Base-by-base conservation (phyloP, 768 basidiomycete genomes). In the Coprinellus micaceus region DNA sequence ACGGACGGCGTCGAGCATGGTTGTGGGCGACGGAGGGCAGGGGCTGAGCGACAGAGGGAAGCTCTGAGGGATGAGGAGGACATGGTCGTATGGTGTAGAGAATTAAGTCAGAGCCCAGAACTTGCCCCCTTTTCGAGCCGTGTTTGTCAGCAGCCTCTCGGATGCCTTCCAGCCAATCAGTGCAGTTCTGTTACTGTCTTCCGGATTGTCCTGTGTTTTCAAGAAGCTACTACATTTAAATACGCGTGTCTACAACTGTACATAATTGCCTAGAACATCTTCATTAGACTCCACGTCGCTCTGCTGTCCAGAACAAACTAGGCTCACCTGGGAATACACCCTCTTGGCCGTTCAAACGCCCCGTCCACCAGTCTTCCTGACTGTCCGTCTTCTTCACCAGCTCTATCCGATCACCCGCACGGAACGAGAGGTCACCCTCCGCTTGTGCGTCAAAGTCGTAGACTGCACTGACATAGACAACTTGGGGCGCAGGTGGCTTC, bases 361-460 rank as follows among this genome's bases (percentile, higher is more conserved):
- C 95, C 25, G 94, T 97, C 96, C 96, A 98, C 95, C 95, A 98
- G 67, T 98, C 95, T 67, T 98, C 92, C 25, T 86, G 67, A 64
- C 85, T 94, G 6, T 81, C 82, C 17, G 88, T 86, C 70, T 82
- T 83, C 70, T 94, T 87, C 33, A 97, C 80, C 53, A 98, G 76
- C 72, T 96, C 93, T 69, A 98, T 98, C 61, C 81, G 77, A 70
- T 98, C 95, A 15, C 96, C 96, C 15, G 84, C 82, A 59, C 78
- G 84, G 76, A 98, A 98, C 0, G 87, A 88, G 54, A 98, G 74
- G 71, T 98, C 96, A 1, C 96, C 96, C 0, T 90, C 93, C 39
- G 94, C 91, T 81, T 96, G 94, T 19, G 97, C 93, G 33, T 78
- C 80, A 67, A 96, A 99, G 70, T 99, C 97, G 67, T 97, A 99